phyloP scores from a whole-genome alignment of 2,329 filamentous ascomycete genomes.

The Endoconidiophora polonica region DNA sequence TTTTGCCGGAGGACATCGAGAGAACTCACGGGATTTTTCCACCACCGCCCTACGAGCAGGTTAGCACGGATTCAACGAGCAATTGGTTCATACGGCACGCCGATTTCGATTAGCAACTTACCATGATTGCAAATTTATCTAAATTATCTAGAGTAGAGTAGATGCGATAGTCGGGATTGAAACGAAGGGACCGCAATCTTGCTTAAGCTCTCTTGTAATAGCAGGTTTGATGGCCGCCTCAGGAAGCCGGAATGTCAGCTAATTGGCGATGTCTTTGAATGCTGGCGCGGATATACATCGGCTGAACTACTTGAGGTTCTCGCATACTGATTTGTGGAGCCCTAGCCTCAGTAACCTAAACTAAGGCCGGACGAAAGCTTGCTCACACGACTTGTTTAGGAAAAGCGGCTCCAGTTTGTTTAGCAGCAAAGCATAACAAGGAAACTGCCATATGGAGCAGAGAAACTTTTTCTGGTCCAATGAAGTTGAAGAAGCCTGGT shows the following conservation, averaged over 20 bases:
- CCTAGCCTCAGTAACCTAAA: neutral
- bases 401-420: neutral
- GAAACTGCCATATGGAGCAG: constrained; percentile 3
- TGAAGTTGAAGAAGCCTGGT: neutral
- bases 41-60: constrained; percentile 1
- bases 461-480: constrained; percentile 10
- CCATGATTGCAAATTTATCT: too few species aligned
- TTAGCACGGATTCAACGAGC: neutral
- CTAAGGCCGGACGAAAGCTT: neutral
- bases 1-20: neutral
- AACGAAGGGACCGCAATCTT: too few species aligned
- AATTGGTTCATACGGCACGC: too few species aligned
- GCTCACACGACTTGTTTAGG: constrained; percentile 4
- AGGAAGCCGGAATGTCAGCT: neutral
- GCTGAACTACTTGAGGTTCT: neutral
- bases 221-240: too few species aligned
- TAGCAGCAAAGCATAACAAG: too few species aligned
- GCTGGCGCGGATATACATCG: constrained; percentile 4
- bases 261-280: constrained; percentile 1
- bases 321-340: neutral
- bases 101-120: too few species aligned
- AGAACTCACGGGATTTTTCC: constrained; percentile 13
- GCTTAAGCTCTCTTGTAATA: too few species aligned
- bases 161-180: too few species aligned
- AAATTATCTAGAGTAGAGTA: too few species aligned